Conservation (phyloP, 306 rosid species). For the Vigna mungo region DNA sequence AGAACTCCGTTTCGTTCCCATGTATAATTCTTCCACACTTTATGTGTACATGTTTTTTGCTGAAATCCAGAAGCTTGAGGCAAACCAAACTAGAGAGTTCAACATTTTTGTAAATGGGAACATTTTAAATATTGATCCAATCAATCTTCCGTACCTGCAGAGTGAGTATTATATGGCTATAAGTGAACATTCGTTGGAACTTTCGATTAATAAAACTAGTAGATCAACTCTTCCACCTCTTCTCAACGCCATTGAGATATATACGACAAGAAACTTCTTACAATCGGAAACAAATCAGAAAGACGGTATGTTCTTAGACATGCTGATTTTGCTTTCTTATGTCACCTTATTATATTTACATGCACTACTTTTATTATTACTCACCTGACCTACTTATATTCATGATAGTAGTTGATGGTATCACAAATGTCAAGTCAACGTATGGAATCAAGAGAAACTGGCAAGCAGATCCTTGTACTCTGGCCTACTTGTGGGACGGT, state of each 20-base stretch:
- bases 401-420: constrained; percentile 43
- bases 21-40: constrained; percentile 38
- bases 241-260: constrained; percentile 50
- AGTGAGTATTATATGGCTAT: background rate
- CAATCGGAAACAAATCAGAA: constrained; percentile 47
- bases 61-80: constrained; percentile 50
- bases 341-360: background rate
- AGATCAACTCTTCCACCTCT: constrained; percentile 57
- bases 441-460: constrained; percentile 57
- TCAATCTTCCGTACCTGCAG: constrained; percentile 37
- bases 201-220: constrained; percentile 44
- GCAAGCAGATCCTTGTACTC: constrained; percentile 58
- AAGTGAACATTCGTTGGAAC: constrained; percentile 1
- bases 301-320: constrained; percentile 44
- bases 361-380: constrained; percentile 9
- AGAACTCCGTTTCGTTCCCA: constrained; percentile 35
- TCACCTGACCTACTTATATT: constrained; percentile 11
- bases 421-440: constrained; percentile 42
- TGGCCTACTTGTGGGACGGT: constrained; percentile 49
- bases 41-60: constrained; percentile 42
- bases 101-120: constrained; percentile 45
- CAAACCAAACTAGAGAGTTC: constrained; percentile 50
- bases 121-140: background rate
- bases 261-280: constrained; percentile 32
- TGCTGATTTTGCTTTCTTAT: background rate